Base-by-base conservation (phyloP, 441 rosid genomes). In the Hypseocharis bilobata region DNA sequence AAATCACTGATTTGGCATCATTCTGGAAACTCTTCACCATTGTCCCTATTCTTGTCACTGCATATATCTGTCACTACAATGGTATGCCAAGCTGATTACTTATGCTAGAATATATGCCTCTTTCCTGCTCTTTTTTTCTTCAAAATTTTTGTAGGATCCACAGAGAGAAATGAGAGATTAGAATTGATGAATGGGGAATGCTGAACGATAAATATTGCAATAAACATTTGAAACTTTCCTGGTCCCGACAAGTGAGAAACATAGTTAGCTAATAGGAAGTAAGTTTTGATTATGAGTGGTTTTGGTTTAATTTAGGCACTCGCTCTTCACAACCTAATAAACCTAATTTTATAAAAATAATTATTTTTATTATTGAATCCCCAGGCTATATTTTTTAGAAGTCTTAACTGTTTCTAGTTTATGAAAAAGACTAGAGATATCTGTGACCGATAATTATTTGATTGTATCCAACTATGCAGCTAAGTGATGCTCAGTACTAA, bases 61-160 rank as follows among this genome's bases (percentile, higher is more conserved):
- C 76, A 23, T 72, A 56, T 60, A 67, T 72, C 65, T 72, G 76
- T 44, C 76, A 72, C 59, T 64, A 67, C 29, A 72, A 72, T 26
- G 63, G 76, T 72, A 72, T 26, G 83, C 60, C 17, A 54, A 14
- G 59, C 26, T n/a, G 23, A 16, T 11, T 54, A 8, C 30, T 8
- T 25, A 1, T 54, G 10, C 10, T 0, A 20, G 58, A 6, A 6
- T 51, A 40, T 40, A 40, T 11, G 17, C 2, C 4, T 1, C 4
- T 0, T 7, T n/a, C 49, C 11, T 42, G 3, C 11, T 42, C 0
- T 11, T 4, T n/a, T n/a, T 42, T 11, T 2, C 11, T 11, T 11
- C 7, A 13, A 42, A n/a, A 14, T 6, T 6, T 6, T 2, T 30
- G 6, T 30, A 30, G n/a, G 36, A 30, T 30, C 36, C 6, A 30